These are phyloP conservation scores for Blastobotrys aristatus DNA, from an alignment of 1,139 yeast genomes.

Conservation along the genomic window DNA sequence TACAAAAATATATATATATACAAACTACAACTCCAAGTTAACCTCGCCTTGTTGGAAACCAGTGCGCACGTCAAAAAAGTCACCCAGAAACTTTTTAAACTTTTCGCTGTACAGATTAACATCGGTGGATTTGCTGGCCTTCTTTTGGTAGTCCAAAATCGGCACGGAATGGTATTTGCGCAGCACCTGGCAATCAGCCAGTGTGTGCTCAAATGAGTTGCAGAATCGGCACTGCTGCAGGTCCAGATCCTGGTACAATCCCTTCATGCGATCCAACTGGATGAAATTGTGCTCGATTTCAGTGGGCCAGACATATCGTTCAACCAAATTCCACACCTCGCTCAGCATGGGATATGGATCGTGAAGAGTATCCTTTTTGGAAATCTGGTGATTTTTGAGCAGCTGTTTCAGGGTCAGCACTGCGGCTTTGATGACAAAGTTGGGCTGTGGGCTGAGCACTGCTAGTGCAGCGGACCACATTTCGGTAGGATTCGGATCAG, in stretches of 20 bases:
- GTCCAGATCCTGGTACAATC: background rate
- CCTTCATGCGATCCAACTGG: background rate
- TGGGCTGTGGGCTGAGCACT: slow-evolving; percentile 1
- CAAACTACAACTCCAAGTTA: background rate
- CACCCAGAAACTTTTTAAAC: background rate
- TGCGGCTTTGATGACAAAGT: background rate
- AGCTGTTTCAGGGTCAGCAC: background rate
- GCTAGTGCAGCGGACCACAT: too few relatives aligned
- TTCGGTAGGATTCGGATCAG: background rate
- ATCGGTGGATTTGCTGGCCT: background rate
- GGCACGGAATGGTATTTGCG: background rate
- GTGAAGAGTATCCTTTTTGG: too few relatives aligned
- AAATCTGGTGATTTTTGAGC: too few relatives aligned
- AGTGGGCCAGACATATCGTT: background rate
- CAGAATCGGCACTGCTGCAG: background rate
- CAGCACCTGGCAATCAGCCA: background rate
- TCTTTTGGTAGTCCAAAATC: background rate
- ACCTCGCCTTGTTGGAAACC: background rate
- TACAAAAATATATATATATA: background rate
- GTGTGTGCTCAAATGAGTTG: background rate
- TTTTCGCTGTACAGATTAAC: background rate
- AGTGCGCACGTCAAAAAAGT: background rate
- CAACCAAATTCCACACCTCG: background rate
- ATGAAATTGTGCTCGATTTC: background rate
- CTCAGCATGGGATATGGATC: too few relatives aligned